phyloP scores from a whole-genome alignment of 257 asterid genomes.

The Solanum etuberosum region DNA sequence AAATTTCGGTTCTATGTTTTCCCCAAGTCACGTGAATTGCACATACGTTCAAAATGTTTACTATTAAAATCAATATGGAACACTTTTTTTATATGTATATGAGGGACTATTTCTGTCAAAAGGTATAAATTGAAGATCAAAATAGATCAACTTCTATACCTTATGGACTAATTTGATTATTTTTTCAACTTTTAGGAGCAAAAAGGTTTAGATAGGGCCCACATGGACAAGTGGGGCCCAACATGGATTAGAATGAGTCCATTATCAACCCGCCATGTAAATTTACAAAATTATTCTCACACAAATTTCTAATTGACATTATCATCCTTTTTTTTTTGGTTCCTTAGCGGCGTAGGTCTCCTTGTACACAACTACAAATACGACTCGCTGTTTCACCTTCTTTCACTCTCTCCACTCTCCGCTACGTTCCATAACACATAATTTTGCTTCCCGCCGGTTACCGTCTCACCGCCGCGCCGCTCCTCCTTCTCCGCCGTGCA shows the following conservation, averaged over 20 bases:
- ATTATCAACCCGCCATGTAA: not conserved
- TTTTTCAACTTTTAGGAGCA: not conserved
- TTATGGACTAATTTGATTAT: not conserved
- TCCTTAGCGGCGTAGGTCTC: constrained; percentile 16
- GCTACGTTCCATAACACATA: not conserved
- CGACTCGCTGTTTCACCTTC: not conserved
- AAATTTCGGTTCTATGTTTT: no score
- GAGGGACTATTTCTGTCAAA: not conserved
- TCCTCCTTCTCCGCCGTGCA: not conserved
- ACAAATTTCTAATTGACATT: not conserved
- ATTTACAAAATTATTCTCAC: not conserved
- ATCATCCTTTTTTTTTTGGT: not conserved
- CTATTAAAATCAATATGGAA: not conserved
- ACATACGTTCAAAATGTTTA: not conserved
- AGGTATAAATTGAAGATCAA: not conserved
- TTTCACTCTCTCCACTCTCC: not conserved
- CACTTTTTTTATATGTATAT: not conserved
- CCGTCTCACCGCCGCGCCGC: not conserved
- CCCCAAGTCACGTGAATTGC: not conserved
- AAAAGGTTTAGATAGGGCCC: not conserved
- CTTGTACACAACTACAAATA: not conserved
- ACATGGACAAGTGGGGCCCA: not conserved
- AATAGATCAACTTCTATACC: not conserved
- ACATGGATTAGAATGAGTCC: not conserved
- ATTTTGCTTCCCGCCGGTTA: not conserved